Conservation (phyloP, 2,329 filamentous ascomycete species). For the Cephalotrichum gorgonifer region DNA sequence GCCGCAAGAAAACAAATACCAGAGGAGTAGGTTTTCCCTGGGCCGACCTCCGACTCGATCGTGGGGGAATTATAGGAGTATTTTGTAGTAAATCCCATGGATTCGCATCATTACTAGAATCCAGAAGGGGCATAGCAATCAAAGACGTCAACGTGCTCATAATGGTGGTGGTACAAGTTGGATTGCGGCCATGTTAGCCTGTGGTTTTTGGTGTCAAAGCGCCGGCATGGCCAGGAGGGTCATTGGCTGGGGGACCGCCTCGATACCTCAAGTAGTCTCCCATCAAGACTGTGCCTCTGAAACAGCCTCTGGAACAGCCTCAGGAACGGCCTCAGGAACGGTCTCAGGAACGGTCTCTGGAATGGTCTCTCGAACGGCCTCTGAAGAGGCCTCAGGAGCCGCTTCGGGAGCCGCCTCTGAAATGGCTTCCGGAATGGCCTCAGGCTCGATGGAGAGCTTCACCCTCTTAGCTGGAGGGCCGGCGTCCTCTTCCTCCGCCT, state of each 20-base stretch:
- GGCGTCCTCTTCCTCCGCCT: background rate
- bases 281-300: background rate
- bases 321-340: background rate
- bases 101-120: background rate
- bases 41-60: background rate
- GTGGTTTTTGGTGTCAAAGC: background rate
- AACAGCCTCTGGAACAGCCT: background rate
- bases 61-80: background rate
- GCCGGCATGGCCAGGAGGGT: no score
- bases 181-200: background rate
- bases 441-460: constrained; percentile 1
- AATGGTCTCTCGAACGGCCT: background rate
- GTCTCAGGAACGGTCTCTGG: background rate
- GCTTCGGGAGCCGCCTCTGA: background rate
- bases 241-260: no score
- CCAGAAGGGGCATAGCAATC: background rate
- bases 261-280: no score
- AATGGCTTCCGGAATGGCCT: background rate
- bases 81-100: background rate
- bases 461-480: constrained; percentile 2
- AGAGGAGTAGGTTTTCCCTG: background rate
- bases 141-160: background rate
- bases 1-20: background rate
- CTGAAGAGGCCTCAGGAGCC: background rate
- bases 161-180: constrained; percentile 3